Conservation (phyloP, 306 rosid genomes). For the Ziziphus jujuba region DNA sequence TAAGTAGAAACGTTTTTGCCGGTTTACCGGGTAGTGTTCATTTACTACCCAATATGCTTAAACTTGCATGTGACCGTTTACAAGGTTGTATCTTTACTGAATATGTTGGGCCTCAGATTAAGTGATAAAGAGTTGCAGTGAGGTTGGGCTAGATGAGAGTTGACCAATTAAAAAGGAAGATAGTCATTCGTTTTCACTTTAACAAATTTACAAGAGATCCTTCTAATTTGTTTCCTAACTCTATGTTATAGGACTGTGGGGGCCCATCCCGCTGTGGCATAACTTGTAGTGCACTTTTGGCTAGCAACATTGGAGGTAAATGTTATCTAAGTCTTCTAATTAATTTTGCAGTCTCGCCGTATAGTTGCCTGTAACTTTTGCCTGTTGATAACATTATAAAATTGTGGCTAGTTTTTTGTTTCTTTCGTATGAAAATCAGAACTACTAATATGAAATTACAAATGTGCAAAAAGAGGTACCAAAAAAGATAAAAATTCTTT, state of each 20-base stretch:
- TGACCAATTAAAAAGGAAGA: background rate
- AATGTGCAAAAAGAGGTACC: too few relatives aligned
- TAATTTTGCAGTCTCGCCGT: background rate
- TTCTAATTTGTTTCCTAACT: constrained; percentile 25
- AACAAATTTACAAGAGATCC: background rate
- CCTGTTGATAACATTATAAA: background rate
- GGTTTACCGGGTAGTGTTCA: background rate
- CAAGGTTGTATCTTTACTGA: too few relatives aligned
- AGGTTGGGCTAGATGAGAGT: background rate
- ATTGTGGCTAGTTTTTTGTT: background rate
- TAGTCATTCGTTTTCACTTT: background rate
- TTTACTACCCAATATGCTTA: background rate
- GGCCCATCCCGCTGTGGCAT: constrained; percentile 82
- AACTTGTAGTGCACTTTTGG: constrained; percentile 82
- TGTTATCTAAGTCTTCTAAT: constrained; percentile 3
- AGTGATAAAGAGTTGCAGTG: background rate
- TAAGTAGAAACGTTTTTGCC: background rate
- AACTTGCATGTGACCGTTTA: too few relatives aligned
- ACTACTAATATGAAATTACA: background rate
- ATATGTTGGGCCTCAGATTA: background rate
- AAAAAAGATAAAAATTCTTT: too few relatives aligned
- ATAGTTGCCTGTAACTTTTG: background rate
- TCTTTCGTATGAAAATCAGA: background rate
- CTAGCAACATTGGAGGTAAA: constrained; percentile 61
- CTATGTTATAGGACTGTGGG: constrained; percentile 71